Base-by-base conservation (phyloP, 208 protist genomes). In the Balamuthia mandrillaris region DNA sequence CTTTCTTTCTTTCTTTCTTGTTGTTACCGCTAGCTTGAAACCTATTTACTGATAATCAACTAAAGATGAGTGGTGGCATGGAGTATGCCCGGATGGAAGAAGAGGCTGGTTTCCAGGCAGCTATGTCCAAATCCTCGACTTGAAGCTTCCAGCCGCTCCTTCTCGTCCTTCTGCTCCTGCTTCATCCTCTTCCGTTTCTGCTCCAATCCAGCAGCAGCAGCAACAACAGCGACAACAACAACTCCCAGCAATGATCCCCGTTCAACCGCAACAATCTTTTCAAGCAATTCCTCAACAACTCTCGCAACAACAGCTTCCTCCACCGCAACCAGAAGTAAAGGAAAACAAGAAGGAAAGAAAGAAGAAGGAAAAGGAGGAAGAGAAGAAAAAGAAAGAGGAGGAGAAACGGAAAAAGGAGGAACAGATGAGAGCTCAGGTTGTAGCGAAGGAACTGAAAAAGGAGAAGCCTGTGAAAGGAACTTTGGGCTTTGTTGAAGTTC, bases 391-490 rank as follows among this genome's bases (percentile, higher is more conserved):
- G 72, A 81, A 31, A 81, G 56, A n/a, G n/a, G n/a, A n/a, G n/a
- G n/a, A n/a, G n/a, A n/a, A n/a, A n/a, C n/a, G n/a, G 27, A 81
- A 81, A 61, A 81, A 81, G 72, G 72, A 44, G 24, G 27, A 5
- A 51, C 24, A 29, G 16, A 10, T 27, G 33, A 52, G 9, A 10
- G 12, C 10, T 14, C 21, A 42, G 9, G 12, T 52, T 77, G 16
- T 27, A 51, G 21, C 49, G 16, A 77, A 51, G 18, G 24, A 1
- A 3, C 18, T 61, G 12, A 10, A 61, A 58, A 37, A 81, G 72
- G 72, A 81, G 42, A 81, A 81, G 35, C 56, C 61, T 29, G 72
- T 44, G 5, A 81, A 81, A 24, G 72, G 61, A 2, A 81, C 72
- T 16, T 56, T 81, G 37, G 72, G 49, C 3, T 81, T 81, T 39